These are phyloP conservation scores for Colletotrichum trifolii DNA, from an alignment of 2,329 filamentous ascomycete genomes.

Conservation along the genomic window DNA sequence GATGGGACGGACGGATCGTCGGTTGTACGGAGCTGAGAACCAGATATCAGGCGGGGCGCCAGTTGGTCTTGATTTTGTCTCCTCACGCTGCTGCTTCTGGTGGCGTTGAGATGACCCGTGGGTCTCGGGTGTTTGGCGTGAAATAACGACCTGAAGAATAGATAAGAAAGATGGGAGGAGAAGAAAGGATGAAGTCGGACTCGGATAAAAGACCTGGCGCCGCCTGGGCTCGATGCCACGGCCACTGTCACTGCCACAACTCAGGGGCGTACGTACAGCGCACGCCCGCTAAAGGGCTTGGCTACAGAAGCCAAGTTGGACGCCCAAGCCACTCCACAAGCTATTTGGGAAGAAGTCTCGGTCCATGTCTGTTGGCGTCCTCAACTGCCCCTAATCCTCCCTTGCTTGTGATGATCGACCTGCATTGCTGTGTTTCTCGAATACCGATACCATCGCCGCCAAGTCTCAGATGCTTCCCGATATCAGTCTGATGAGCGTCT, in stretches of 20 bases:
- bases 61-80: no score
- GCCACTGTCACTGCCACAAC: constrained; percentile 1
- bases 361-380: no score
- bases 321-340: constrained; percentile 7
- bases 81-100: no score
- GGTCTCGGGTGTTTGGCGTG: no score
- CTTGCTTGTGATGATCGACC: no score
- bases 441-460: background rate
- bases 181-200: constrained; percentile 14
- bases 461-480: background rate
- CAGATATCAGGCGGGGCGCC: no score
- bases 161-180: background rate
- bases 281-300: constrained; percentile 28
- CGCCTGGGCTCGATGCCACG: no score
- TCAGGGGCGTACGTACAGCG: constrained; percentile 6
- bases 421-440: background rate
- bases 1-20: constrained; percentile 24
- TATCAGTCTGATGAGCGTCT: constrained; percentile 16
- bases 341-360: no score
- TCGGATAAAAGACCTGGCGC: constrained; percentile 26
- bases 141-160: background rate
- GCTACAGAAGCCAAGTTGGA: constrained; percentile 17
- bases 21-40: background rate
- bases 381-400: no score
- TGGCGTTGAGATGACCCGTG: no score